Evolutionary conservation across 2,329 filamentous ascomycete species (phyloP).

Genomic region (Akanthomyces uredinophilus): DNA sequence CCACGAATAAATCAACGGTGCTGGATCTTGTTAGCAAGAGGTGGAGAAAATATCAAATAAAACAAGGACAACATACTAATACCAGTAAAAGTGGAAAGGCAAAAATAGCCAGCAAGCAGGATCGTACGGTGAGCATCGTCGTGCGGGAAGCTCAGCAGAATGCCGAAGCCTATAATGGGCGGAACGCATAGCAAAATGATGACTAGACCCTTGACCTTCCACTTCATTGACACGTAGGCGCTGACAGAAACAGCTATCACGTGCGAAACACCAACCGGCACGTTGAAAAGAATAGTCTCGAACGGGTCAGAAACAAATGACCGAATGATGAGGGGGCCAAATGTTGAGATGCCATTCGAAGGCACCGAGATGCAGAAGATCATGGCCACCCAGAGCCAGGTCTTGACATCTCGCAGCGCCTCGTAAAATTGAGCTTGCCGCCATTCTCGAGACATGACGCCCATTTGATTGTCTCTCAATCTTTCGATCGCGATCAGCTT

Average conservation of each 20-base stretch:
- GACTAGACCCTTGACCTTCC: conserved; percentile 53
- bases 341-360: conserved; percentile 52
- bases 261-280: conserved; percentile 56
- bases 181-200: conserved; percentile 51
- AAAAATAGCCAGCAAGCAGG: conserved; percentile 52
- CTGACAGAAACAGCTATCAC: conserved; percentile 53
- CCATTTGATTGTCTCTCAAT: conserved; percentile 50
- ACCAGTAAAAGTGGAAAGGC: conserved; percentile 51
- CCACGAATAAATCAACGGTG: conserved; percentile 58
- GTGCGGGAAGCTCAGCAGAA: conserved; percentile 47
- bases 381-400: conserved; percentile 53
- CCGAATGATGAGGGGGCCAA: conserved; percentile 55
- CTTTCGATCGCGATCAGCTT: conserved; percentile 50
- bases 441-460: conserved; percentile 48
- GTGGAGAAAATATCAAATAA: conserved; percentile 45
- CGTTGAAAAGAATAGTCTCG: conserved; percentile 55
- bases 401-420: conserved; percentile 51
- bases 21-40: conserved; percentile 25
- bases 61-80: conserved; percentile 33
- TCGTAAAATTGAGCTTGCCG: conserved; percentile 48
- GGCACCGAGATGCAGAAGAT: conserved; percentile 53
- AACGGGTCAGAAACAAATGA: conserved; percentile 54
- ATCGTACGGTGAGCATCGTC: conserved; percentile 40
- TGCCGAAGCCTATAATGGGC: conserved; percentile 51
- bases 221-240: conserved; percentile 48